A percentile compares a stretch with the other conserved stretches of the same genome.
These are phyloP conservation scores for Nakazawaea anatomiae DNA, from an alignment of 805 yeast genomes.

Conservation along the genomic window DNA sequence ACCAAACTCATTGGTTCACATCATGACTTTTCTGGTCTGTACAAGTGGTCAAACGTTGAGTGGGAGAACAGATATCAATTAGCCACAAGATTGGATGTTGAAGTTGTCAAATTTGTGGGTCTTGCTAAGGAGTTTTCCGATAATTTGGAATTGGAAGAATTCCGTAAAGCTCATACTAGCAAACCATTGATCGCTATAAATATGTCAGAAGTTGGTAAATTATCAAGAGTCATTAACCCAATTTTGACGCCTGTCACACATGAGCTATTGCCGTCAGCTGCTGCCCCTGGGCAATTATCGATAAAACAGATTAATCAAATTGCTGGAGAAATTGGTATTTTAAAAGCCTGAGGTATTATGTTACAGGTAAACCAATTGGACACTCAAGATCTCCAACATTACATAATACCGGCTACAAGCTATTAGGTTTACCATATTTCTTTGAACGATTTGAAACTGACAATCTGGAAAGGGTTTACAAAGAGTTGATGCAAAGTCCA, in stretches of 20 bases:
- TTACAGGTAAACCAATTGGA: constrained; percentile 75
- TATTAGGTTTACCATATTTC: constrained; percentile 71
- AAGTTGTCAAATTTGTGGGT: constrained; percentile 80
- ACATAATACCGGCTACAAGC: constrained; percentile 73
- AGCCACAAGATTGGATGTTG: constrained; percentile 62
- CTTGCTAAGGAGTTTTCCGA: constrained; percentile 59
- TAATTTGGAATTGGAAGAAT: constrained; percentile 64
- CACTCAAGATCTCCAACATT: constrained; percentile 89
- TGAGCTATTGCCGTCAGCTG: constrained; percentile 53
- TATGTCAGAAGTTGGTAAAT: constrained; percentile 69
- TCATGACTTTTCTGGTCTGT: constrained; percentile 62
- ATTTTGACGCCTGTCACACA: constrained; percentile 84
- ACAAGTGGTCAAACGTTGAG: constrained; percentile 61
- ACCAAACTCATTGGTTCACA: constrained; percentile 79
- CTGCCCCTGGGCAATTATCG: constrained; percentile 78
- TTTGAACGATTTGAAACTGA: constrained; percentile 67
- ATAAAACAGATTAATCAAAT: constrained; percentile 58
- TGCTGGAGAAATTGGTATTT: constrained; percentile 56
- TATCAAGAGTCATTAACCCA: constrained; percentile 72
- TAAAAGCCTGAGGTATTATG: constrained; percentile 53
- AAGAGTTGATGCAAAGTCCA: constrained; percentile 39
- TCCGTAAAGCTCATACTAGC: constrained; percentile 48
- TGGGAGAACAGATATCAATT: constrained; percentile 71
- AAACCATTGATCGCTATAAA: constrained; percentile 80
- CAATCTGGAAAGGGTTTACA: constrained; percentile 50